phyloP scores from a whole-genome alignment of 148 eudicot species.

The Diospyros lotus region DNA sequence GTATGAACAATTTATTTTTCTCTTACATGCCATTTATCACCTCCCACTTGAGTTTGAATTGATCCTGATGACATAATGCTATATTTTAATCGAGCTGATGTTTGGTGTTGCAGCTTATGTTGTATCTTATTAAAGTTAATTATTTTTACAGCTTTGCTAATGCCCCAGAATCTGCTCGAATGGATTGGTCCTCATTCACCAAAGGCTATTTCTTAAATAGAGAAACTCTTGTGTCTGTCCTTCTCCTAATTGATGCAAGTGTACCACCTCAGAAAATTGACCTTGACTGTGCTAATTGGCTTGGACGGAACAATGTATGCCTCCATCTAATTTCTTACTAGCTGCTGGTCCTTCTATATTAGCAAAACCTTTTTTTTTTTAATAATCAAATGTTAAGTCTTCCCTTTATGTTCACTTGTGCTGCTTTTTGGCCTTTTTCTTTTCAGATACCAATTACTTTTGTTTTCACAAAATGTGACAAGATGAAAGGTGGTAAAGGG shows the following conservation, averaged over 20 bases:
- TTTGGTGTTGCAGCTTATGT: background rate
- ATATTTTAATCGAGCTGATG: background rate
- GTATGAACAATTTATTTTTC: background rate
- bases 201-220: constrained; percentile 94
- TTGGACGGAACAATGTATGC: constrained; percentile 81
- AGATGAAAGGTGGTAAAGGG: constrained; percentile 69
- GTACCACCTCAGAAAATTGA: constrained; percentile 96
- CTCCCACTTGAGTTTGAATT: background rate
- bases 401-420: background rate
- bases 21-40: background rate
- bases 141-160: constrained; percentile 68
- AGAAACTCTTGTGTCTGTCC: constrained; percentile 70
- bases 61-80: background rate
- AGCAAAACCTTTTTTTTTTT: no score
- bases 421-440: constrained; percentile 3
- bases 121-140: background rate
- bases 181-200: constrained; percentile 97
- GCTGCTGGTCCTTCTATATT: background rate
- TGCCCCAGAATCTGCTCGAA: constrained; percentile 86
- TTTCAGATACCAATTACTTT: constrained; percentile 78
- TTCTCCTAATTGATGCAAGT: constrained; percentile 91
- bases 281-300: constrained; percentile 99
- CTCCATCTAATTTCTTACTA: constrained; percentile 3
- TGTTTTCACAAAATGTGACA: constrained; percentile 94
- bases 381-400: background rate